Evolutionary conservation across 352 stramenopile genomes (phyloP).

Genomic region (Globisporangium recalcitrans): DNA sequence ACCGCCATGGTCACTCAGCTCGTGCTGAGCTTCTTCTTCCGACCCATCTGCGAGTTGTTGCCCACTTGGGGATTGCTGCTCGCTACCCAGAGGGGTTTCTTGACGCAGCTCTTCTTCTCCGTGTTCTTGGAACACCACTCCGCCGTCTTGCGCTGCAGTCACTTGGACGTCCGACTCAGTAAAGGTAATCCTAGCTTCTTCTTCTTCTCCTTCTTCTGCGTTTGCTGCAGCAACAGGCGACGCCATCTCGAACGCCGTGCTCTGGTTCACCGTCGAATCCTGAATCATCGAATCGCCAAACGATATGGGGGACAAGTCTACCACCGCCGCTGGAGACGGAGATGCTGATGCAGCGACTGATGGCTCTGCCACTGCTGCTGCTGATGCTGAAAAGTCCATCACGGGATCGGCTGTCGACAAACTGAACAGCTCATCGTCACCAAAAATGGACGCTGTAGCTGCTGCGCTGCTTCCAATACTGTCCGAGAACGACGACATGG

Average conservation of each 20-base stretch:
- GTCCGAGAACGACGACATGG: constrained; percentile 12
- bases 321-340: background rate
- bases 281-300: constrained; percentile 8
- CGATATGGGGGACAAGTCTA: background rate
- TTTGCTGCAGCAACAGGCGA: background rate
- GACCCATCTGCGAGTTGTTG: background rate
- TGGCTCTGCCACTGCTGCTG: constrained; percentile 5
- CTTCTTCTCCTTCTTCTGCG: background rate
- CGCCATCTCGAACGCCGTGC: background rate
- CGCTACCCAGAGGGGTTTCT: background rate
- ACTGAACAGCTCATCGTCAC: constrained; percentile 31
- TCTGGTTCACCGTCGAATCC: constrained; percentile 1
- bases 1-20: background rate
- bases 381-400: constrained; percentile 4
- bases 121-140: background rate
- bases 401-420: constrained; percentile 11
- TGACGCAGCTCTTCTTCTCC: background rate
- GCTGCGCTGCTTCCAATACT: constrained; percentile 26
- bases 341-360: background rate
- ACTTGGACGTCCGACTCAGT: background rate
- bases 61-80: background rate
- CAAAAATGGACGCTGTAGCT: constrained; percentile 16
- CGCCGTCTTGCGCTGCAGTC: background rate
- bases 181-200: background rate
- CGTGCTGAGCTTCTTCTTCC: background rate